Evolutionary conservation across 2,329 filamentous ascomycete genomes (phyloP), one percentile per base, ranked within the genome.

Genomic region (Pseudopithomyces chartarum): DNA sequence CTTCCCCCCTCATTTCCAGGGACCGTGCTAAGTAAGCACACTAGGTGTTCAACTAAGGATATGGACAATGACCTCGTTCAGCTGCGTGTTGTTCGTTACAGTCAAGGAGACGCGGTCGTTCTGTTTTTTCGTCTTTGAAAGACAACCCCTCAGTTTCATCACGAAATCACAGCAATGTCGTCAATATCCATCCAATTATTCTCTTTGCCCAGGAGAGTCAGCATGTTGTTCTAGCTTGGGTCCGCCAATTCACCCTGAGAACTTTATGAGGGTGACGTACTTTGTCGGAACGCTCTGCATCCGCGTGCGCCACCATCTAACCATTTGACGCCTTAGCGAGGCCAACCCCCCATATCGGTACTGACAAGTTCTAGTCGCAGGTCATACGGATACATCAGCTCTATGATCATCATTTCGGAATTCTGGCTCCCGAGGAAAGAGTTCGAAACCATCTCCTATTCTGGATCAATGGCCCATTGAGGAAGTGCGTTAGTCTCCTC

Each of bases 361-460:
- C 43, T 13, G 17, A 33, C 26, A 26, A 19, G 26, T 29, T 29
- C 26, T 29, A 29, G 26, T 29, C 26, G 26, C 26, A 29, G 26
- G 26, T 29, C 26, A 29, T 29, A 4, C 26, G 26, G 4, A 29
- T 29, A 29, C 26, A 29, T 6, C 23, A 34, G 26, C 17, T 29
- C 15, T 29, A 51, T 11, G n/a, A 17, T 5, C 20, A 26, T 33
- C 38, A 39, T 42, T 23, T 49, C 52, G 52, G 48, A 56, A 6
- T 15, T 10, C n/a, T 46, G 15, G 6, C 22, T 43, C 52, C 56
- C 56, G 52, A 32, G 29, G 15, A n/a, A 42, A 15, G 26, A 26
- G 46, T 58, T 58, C 52, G 19, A 55, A 44, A 55, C 56, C 34
- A 26, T 43, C 29, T 29, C 56, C 42, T n/a, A 42, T 49, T 54